A percentile compares a stretch with the other conserved stretches of the same genome.
phyloP scores from a whole-genome alignment of 352 stramenopile genomes.

The Aphanomyces euteiches region DNA sequence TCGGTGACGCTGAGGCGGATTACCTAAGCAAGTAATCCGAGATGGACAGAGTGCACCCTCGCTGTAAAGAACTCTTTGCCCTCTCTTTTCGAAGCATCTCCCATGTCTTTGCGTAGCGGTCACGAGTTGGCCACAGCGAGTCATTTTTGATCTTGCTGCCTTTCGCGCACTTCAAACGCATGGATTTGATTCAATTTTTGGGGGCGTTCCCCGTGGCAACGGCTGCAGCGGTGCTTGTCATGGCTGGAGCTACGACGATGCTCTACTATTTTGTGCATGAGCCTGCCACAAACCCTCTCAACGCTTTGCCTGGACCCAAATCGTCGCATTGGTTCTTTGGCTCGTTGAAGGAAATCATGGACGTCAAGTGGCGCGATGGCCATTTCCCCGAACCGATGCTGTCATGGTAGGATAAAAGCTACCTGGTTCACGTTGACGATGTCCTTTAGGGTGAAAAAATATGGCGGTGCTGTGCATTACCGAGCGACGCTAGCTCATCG shows the following conservation, averaged over 20 bases:
- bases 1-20: too few relatives aligned
- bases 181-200: too few relatives aligned
- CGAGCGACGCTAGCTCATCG: slow-evolving; percentile 1
- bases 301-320: background rate
- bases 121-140: too few relatives aligned
- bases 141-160: too few relatives aligned
- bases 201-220: background rate
- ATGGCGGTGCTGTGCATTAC: slow-evolving; percentile 24
- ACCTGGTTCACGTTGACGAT: background rate
- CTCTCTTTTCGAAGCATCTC: too few relatives aligned
- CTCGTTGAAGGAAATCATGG: slow-evolving; percentile 25
- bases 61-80: too few relatives aligned
- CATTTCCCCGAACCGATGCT: slow-evolving; percentile 25
- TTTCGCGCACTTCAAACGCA: too few relatives aligned
- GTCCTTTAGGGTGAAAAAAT: slow-evolving; percentile 20
- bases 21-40: too few relatives aligned
- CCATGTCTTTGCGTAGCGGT: too few relatives aligned
- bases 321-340: slow-evolving; percentile 14
- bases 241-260: background rate
- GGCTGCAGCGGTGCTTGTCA: background rate
- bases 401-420: background rate
- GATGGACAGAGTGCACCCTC: too few relatives aligned
- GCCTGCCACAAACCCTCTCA: background rate
- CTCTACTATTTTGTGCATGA: background rate
- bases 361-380: slow-evolving; percentile 20